Evolutionary conservation across 768 basidiomycete genomes (phyloP).

Genomic region (Suillus luteus): DNA sequence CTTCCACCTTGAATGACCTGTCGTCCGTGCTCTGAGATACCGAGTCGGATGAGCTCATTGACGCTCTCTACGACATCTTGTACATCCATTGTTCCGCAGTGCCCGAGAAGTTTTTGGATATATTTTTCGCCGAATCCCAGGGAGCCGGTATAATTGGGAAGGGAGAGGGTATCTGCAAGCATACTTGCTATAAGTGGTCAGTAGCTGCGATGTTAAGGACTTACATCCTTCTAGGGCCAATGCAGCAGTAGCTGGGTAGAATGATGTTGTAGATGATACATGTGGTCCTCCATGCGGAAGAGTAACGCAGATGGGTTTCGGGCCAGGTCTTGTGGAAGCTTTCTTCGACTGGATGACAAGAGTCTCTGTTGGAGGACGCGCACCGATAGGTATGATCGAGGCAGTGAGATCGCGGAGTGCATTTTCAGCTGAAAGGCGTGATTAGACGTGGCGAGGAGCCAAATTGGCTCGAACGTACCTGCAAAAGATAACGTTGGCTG

Average conservation of each 20-base stretch:
- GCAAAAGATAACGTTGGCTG: constrained; percentile 40
- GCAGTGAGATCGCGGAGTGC: constrained; percentile 44
- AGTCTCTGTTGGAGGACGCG: constrained; percentile 51
- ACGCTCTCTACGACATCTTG: constrained; percentile 61
- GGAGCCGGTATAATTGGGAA: constrained; percentile 70
- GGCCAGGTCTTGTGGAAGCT: constrained; percentile 16
- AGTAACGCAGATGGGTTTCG: constrained; percentile 48
- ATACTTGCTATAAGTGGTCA: not conserved
- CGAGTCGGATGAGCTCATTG: constrained; percentile 49
- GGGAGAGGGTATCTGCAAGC: constrained; percentile 53
- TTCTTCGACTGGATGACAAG: constrained; percentile 45
- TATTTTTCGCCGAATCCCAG: constrained; percentile 65
- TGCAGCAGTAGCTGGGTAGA: constrained; percentile 43
- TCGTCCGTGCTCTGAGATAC: constrained; percentile 52
- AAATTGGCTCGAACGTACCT: constrained; percentile 38
- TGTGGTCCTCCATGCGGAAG: constrained; percentile 70
- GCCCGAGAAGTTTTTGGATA: constrained; percentile 53
- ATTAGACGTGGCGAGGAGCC: not conserved
- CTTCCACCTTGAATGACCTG: constrained; percentile 65
- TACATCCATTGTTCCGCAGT: constrained; percentile 67
- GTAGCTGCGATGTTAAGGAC: constrained; percentile 18
- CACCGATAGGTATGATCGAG: constrained; percentile 52
- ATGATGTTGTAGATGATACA: constrained; percentile 46
- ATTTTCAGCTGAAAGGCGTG: constrained; percentile 37
- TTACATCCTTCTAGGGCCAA: constrained; percentile 64